These are phyloP conservation scores for Blastobotrys peoriensis DNA, from an alignment of 805 yeast species.

Conservation along the genomic window DNA sequence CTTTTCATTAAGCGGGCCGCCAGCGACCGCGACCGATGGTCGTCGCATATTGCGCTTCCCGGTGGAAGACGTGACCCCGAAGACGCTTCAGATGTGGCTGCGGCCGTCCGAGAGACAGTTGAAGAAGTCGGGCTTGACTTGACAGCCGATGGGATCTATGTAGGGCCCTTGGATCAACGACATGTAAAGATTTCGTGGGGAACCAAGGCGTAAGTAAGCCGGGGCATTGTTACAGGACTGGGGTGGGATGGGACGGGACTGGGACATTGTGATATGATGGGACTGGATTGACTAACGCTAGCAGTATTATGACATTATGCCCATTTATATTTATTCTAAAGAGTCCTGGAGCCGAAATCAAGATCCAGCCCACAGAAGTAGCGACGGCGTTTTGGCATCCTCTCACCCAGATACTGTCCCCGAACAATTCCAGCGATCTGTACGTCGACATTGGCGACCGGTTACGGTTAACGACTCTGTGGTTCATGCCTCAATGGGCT, in stretches of 20 bases:
- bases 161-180: slow-evolving; percentile 33
- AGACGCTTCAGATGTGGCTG: slow-evolving; percentile 29
- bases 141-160: slow-evolving; percentile 20
- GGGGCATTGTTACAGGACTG: no score
- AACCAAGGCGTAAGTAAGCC: slow-evolving; percentile 9
- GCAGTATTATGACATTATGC: slow-evolving; percentile 29
- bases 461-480: slow-evolving; percentile 10
- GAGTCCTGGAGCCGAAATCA: slow-evolving; percentile 17
- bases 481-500: slow-evolving; percentile 9
- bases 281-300: background rate
- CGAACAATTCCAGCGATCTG: slow-evolving; percentile 13
- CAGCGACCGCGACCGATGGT: slow-evolving; percentile 34
- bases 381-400: slow-evolving; percentile 35
- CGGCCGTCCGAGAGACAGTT: slow-evolving; percentile 33
- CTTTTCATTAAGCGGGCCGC: slow-evolving; percentile 33
- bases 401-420: slow-evolving; percentile 20
- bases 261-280: background rate
- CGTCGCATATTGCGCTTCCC: slow-evolving; percentile 37
- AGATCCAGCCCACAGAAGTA: slow-evolving; percentile 31
- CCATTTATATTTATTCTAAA: slow-evolving; percentile 31
- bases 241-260: background rate
- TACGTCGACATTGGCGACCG: slow-evolving; percentile 23
- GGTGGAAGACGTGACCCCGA: slow-evolving; percentile 35
- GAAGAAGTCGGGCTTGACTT: slow-evolving; percentile 38
- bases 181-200: slow-evolving; percentile 31